A percentile compares a stretch with the other conserved stretches of the same genome.
Conservation (phyloP, 768 basidiomycete species). For the Russula griseocarnosa region DNA sequence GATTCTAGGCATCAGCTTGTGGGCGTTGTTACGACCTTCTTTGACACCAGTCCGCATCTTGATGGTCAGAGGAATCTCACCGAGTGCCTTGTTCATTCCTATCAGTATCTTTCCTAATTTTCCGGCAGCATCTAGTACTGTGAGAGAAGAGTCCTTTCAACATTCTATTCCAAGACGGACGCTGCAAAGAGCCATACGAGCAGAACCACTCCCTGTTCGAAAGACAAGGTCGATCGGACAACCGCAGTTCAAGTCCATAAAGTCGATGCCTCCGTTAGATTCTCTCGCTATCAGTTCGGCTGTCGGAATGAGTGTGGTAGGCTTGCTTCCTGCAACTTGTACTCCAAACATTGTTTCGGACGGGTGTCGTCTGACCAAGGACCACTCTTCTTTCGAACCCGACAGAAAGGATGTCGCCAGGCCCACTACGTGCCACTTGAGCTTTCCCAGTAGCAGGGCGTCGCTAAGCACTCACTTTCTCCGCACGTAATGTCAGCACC, state of each 20-base stretch:
- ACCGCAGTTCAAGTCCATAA: conserved; percentile 93
- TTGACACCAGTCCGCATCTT: conserved; percentile 93
- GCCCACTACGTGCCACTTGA: conserved; percentile 59
- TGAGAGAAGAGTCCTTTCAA: neutral
- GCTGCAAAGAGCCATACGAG: conserved; percentile 50
- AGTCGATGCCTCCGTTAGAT: conserved; percentile 66
- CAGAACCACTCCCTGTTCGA: conserved; percentile 84
- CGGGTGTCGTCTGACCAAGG: conserved; percentile 82
- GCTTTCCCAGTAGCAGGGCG: neutral
- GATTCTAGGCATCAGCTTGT: conserved; percentile 86
- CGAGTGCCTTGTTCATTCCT: conserved; percentile 89
- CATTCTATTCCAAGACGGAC: neutral
- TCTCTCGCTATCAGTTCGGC: conserved; percentile 79
- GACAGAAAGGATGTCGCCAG: conserved; percentile 85
- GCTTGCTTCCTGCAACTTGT: conserved; percentile 88
- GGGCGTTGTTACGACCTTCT: conserved; percentile 77
- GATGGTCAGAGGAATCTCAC: conserved; percentile 86
- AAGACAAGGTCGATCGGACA: conserved; percentile 98
- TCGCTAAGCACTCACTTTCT: conserved; percentile 57
- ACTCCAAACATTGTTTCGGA: conserved; percentile 86
- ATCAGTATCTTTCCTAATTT: conserved; percentile 82
- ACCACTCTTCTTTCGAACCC: conserved; percentile 94
- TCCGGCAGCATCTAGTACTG: conserved; percentile 79
- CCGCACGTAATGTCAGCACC: conserved; percentile 96
- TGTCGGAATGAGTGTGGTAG: conserved; percentile 67